These are phyloP conservation scores for Cyclotella distinguenda DNA, from an alignment of 108 stramenopile genomes.

Conservation along the genomic window DNA sequence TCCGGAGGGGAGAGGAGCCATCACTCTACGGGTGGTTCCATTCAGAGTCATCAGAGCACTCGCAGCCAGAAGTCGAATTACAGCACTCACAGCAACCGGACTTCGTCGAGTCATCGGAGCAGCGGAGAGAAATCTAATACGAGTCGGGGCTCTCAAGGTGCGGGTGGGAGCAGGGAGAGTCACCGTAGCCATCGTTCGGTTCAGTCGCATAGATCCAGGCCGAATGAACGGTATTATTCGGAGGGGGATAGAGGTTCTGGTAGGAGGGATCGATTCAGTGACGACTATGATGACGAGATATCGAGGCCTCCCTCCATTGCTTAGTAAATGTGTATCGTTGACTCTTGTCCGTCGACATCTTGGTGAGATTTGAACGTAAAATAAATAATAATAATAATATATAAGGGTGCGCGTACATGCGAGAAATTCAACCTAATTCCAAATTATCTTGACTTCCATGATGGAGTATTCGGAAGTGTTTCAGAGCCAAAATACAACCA, in stretches of 20 bases:
- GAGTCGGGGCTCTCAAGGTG: conserved; percentile 3
- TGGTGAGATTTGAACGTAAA: too few species aligned
- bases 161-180: conserved; percentile 6
- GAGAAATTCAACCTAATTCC: not conserved
- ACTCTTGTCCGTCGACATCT: too few species aligned
- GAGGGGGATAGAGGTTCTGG: not conserved
- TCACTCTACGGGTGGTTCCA: conserved; percentile 10
- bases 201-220: not conserved
- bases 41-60: conserved; percentile 18
- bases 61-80: conserved; percentile 18
- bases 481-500: conserved; percentile 78
- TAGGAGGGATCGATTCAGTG: conserved; percentile 11
- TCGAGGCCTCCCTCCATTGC: conserved; percentile 32
- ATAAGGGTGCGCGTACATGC: too few species aligned
- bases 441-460: not conserved
- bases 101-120: conserved; percentile 12
- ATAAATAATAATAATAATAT: too few species aligned
- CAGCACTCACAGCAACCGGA: conserved; percentile 5
- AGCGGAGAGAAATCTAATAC: conserved; percentile 11
- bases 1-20: not conserved
- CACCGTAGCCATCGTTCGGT: conserved; percentile 1
- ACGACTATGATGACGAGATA: conserved; percentile 25
- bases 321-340: too few species aligned
- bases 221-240: not conserved
- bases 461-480: too few species aligned